Evolutionary conservation across 306 rosid species (phyloP).

Genomic region (Chamaecrista fasciculata): DNA sequence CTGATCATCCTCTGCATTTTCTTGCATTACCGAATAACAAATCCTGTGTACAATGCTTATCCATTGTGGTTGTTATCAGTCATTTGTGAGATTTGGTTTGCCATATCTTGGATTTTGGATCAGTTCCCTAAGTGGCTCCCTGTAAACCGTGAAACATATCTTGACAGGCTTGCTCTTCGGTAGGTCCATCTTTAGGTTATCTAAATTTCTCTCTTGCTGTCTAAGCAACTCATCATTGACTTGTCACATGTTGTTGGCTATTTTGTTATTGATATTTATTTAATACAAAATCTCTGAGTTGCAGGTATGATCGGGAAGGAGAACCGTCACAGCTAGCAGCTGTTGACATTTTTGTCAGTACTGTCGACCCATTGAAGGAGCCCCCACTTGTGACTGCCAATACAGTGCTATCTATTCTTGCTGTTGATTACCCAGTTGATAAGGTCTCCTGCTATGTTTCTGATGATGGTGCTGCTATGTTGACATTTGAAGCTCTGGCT

Average conservation of each 20-base stretch:
- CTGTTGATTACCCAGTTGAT: conserved; percentile 90
- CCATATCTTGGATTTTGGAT: conserved; percentile 89
- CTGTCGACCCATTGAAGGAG: conserved; percentile 92
- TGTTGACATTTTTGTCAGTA: conserved; percentile 90
- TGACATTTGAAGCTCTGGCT: conserved; percentile 82
- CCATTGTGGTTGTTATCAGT: conserved; percentile 85
- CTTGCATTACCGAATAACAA: conserved; percentile 83
- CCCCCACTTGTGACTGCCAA: conserved; percentile 95
- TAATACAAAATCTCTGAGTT: conserved; percentile 14
- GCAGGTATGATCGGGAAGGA: conserved; percentile 87
- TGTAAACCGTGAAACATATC: conserved; percentile 88
- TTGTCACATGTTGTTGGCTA: neutral
- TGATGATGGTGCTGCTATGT: conserved; percentile 95
- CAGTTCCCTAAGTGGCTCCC: conserved; percentile 93
- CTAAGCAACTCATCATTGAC: conserved; percentile 6
- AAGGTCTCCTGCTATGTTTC: conserved; percentile 92
- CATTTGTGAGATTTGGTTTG: conserved; percentile 94
- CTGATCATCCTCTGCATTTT: conserved; percentile 65
- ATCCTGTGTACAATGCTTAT: conserved; percentile 83
- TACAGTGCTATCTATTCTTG: conserved; percentile 82
- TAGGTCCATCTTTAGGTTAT: conserved; percentile 22
- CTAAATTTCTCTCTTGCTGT: neutral
- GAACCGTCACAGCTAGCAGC: conserved; percentile 87
- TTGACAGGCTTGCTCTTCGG: conserved; percentile 86
- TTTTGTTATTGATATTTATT: conserved; percentile 13